A percentile compares a stretch with the other conserved stretches of the same genome.
Conservation (phyloP, 148 eudicot species). For the Heliamphora exappendiculata region DNA sequence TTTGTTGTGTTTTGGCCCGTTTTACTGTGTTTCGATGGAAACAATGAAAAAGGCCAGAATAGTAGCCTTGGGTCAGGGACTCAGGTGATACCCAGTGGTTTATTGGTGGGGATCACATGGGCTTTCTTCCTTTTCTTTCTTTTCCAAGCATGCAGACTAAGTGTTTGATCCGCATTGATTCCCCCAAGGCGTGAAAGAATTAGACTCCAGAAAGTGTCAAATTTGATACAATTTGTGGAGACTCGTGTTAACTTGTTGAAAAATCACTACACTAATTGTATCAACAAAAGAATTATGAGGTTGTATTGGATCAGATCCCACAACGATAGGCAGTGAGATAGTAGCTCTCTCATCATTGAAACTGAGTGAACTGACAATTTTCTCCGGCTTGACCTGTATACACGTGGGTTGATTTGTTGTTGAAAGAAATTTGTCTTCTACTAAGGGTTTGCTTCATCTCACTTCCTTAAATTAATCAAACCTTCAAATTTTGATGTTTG, state of each 20-base stretch:
- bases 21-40: too few relatives aligned
- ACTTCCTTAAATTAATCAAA: background rate
- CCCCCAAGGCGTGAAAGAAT: background rate
- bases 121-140: too few relatives aligned
- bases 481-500: background rate
- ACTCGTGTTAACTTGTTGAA: background rate
- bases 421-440: background rate
- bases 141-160: background rate
- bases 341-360: background rate
- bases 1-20: too few relatives aligned
- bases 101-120: too few relatives aligned
- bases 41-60: too few relatives aligned
- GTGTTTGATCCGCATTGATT: background rate
- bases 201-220: background rate
- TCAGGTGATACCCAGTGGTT: too few relatives aligned
- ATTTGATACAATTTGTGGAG: background rate
- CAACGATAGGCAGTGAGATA: background rate
- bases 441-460: background rate
- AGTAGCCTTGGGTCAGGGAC: too few relatives aligned
- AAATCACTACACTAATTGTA: background rate
- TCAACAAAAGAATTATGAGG: background rate
- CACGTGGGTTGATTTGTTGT: background rate
- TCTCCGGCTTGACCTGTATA: background rate
- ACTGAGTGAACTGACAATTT: background rate
- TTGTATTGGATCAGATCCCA: background rate